Conservation (phyloP, 2,329 filamentous ascomycete species). For the Ascochyta pisi region DNA sequence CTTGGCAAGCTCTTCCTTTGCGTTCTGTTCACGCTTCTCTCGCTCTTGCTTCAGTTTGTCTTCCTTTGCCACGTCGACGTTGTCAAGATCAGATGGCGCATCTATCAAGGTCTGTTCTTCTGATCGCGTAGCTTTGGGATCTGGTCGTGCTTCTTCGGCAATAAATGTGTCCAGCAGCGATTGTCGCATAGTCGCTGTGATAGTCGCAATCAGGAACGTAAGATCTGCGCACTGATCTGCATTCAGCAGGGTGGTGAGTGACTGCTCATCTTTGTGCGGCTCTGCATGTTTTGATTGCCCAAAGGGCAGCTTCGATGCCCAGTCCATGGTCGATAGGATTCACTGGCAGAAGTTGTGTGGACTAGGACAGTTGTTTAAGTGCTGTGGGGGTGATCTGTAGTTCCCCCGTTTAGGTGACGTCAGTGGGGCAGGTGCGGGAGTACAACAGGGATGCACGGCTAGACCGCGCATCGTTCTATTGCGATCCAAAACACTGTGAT, state of each 20-base stretch:
- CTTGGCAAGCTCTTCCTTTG: slow-evolving; percentile 58
- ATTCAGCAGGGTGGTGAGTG: slow-evolving; percentile 55
- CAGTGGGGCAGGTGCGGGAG: slow-evolving; percentile 17
- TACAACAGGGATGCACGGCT: slow-evolving; percentile 8
- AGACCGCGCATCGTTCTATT: slow-evolving; percentile 4
- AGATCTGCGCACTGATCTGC: slow-evolving; percentile 56
- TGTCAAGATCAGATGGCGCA: slow-evolving; percentile 31
- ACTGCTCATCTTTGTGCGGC: slow-evolving; percentile 40
- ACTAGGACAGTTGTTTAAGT: not conserved
- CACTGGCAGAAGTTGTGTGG: not conserved
- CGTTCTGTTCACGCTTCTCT: slow-evolving; percentile 40
- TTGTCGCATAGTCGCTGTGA: slow-evolving; percentile 56
- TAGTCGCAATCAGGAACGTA: slow-evolving; percentile 57
- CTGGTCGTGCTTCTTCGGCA: slow-evolving; percentile 33
- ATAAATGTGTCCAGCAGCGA: slow-evolving; percentile 53
- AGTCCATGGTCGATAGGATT: slow-evolving; percentile 31
- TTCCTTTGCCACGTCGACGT: slow-evolving; percentile 40
- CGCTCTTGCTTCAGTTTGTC: slow-evolving; percentile 42
- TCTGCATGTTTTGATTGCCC: slow-evolving; percentile 36
- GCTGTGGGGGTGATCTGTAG: not conserved
- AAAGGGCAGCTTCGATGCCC: slow-evolving; percentile 45
- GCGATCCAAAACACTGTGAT: not conserved
- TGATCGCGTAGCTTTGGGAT: slow-evolving; percentile 24
- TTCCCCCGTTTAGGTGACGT: slow-evolving; percentile 14
- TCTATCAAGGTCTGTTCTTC: slow-evolving; percentile 33